phyloP scores from a whole-genome alignment of 1,284 basidiomycete genomes.

The Ganoderma meredithae region DNA sequence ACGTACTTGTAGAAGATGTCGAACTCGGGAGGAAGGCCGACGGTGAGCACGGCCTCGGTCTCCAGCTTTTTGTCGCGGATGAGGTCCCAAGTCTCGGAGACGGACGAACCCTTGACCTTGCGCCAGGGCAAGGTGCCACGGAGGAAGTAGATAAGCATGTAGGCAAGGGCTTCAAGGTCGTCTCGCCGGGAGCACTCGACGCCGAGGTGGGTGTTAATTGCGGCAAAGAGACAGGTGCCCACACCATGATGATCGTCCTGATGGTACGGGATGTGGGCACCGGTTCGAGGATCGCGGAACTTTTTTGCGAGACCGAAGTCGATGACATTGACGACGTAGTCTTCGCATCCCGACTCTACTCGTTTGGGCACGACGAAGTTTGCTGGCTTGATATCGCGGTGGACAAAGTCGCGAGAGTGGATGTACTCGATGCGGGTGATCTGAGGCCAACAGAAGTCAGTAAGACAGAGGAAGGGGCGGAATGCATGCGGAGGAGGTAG shows the following conservation, averaged over 20 bases:
- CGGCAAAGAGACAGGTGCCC: slow-evolving; percentile 94
- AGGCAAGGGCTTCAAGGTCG: slow-evolving; percentile 91
- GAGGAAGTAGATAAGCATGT: slow-evolving; percentile 94
- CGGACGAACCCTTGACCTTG: slow-evolving; percentile 79
- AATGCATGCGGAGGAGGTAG: slow-evolving; percentile 6
- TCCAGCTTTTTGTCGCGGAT: slow-evolving; percentile 75
- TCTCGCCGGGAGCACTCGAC: slow-evolving; percentile 90
- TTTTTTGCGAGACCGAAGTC: slow-evolving; percentile 98
- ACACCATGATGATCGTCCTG: slow-evolving; percentile 91
- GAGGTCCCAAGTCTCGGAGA: slow-evolving; percentile 83
- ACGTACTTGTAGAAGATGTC: slow-evolving; percentile 89
- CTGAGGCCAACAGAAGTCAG: slow-evolving; percentile 46
- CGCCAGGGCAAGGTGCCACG: slow-evolving; percentile 92
- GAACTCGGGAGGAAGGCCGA: slow-evolving; percentile 88
- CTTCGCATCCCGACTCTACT: slow-evolving; percentile 50
- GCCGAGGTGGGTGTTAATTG: slow-evolving; percentile 94
- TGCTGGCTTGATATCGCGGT: slow-evolving; percentile 96
- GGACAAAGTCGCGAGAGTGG: slow-evolving; percentile 78
- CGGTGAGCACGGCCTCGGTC: slow-evolving; percentile 72
- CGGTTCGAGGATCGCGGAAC: slow-evolving; percentile 88
- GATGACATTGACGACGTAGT: slow-evolving; percentile 83
- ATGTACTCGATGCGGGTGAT: slow-evolving; percentile 80
- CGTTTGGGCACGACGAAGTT: slow-evolving; percentile 87
- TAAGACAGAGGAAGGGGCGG: slow-evolving; percentile 1
- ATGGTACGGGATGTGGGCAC: slow-evolving; percentile 90